Conservation (phyloP, 108 stramenopile genomes). For the Pseudonitzschia multiseries region DNA sequence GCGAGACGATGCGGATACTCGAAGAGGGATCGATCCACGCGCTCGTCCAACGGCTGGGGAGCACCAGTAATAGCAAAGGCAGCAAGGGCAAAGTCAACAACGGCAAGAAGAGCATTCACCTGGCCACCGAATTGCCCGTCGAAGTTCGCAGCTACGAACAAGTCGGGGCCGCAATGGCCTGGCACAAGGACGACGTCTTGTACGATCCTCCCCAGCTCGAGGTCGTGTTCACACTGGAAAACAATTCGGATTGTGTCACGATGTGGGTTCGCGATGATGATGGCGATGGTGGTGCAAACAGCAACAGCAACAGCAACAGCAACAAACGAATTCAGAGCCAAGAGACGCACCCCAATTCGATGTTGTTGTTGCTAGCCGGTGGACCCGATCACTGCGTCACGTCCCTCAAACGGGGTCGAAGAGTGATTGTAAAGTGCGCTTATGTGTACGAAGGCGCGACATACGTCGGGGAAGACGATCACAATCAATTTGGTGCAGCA, state of each 20-base stretch:
- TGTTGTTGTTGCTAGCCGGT: slow-evolving; percentile 47
- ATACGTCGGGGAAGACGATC: slow-evolving; percentile 18
- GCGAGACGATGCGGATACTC: slow-evolving; percentile 41
- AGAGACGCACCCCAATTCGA: slow-evolving; percentile 53
- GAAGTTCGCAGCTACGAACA: slow-evolving; percentile 78
- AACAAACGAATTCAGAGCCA: slow-evolving; percentile 10
- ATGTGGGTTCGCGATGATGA: slow-evolving; percentile 39
- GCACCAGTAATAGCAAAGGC: no score
- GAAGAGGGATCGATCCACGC: slow-evolving; percentile 37
- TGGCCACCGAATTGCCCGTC: slow-evolving; percentile 48
- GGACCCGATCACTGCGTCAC: slow-evolving; percentile 56
- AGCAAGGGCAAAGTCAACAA: no score
- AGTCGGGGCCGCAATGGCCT: slow-evolving; percentile 67
- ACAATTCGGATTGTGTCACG: slow-evolving; percentile 79
- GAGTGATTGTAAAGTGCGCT: slow-evolving; percentile 58
- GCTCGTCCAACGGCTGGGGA: slow-evolving; percentile 8
- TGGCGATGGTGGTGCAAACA: neutral
- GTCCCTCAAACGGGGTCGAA: slow-evolving; percentile 42
- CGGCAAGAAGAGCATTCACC: no score
- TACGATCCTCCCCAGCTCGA: slow-evolving; percentile 72
- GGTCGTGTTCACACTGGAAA: slow-evolving; percentile 74
- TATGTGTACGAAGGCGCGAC: slow-evolving; percentile 36
- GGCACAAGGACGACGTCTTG: slow-evolving; percentile 73
- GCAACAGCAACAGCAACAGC: no score
- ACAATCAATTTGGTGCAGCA: slow-evolving; percentile 6